Percentiles rank a stretch among this genome's conserved stretches.
phyloP scores from a whole-genome alignment of 1,284 basidiomycete species.

The Ganoderma sinense region DNA sequence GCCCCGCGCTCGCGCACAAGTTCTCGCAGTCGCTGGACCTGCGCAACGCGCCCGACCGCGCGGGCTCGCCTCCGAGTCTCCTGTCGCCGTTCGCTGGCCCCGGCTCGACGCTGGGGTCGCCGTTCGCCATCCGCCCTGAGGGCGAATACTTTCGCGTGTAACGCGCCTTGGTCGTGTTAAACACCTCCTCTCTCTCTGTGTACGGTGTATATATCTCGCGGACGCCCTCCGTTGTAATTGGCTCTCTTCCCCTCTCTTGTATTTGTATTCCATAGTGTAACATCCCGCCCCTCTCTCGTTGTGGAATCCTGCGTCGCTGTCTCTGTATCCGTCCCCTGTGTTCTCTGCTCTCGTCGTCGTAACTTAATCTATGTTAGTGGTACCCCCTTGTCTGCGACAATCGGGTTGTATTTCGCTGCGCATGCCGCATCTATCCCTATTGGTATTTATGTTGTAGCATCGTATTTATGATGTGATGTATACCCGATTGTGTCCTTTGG shows the following conservation, averaged over 20 bases:
- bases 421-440: background rate
- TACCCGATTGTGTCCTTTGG: background rate
- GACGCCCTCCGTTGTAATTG: background rate
- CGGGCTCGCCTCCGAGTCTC: background rate
- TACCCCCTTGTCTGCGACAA: background rate
- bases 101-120: background rate
- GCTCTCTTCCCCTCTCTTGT: background rate
- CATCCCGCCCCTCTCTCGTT: background rate
- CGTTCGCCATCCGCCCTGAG: slow-evolving; percentile 11
- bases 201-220: background rate
- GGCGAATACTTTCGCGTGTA: slow-evolving; percentile 9
- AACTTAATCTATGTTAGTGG: background rate
- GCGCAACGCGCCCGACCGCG: background rate
- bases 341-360: background rate
- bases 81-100: slow-evolving; percentile 4
- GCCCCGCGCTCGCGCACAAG: slow-evolving; percentile 16
- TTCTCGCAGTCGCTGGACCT: slow-evolving; percentile 7
- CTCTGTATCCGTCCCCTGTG: background rate
- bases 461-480: background rate
- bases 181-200: background rate
- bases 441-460: background rate
- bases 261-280: background rate
- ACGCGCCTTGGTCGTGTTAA: background rate
- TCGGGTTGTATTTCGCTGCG: background rate
- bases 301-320: background rate